phyloP scores from a whole-genome alignment of 805 yeast species.

The Yamadazyma paraphyllophila region DNA sequence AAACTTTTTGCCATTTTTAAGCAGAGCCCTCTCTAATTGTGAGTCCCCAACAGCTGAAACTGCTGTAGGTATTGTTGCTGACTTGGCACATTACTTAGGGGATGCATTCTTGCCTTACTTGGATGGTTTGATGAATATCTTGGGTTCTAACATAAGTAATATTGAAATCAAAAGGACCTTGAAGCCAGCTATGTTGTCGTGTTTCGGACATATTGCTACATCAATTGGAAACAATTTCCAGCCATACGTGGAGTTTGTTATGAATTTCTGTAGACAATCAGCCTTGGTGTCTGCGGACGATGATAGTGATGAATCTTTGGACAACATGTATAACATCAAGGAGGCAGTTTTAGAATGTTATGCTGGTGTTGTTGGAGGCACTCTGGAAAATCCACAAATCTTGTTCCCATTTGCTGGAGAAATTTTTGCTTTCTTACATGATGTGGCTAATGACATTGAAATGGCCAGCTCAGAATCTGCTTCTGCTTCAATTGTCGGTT shows the following conservation, averaged over 20 bases:
- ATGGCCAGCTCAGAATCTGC: constrained; percentile 65
- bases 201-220: constrained; percentile 94
- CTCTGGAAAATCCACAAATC: constrained; percentile 63
- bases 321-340: constrained; percentile 66
- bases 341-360: constrained; percentile 94
- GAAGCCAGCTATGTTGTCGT: constrained; percentile 83
- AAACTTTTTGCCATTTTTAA: constrained; percentile 78
- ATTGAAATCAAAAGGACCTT: constrained; percentile 72
- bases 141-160: constrained; percentile 70
- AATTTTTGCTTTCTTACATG: constrained; percentile 66
- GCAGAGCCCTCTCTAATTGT: constrained; percentile 73
- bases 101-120: constrained; percentile 69
- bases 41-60: constrained; percentile 83
- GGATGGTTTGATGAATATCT: constrained; percentile 75
- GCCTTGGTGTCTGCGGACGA: constrained; percentile 64
- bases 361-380: constrained; percentile 93
- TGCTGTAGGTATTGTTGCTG: constrained; percentile 94
- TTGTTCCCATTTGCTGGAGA: constrained; percentile 64
- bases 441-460: constrained; percentile 57
- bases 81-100: constrained; percentile 86
- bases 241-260: constrained; percentile 75
- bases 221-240: constrained; percentile 76
- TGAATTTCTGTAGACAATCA: constrained; percentile 72
- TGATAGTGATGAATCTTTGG: constrained; percentile 68
- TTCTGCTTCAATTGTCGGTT: constrained; percentile 81